Evolutionary conservation across 805 yeast genomes (phyloP), one percentile per base, ranked within the genome.

Genomic region (Vanderwaltozyma yarrowii): DNA sequence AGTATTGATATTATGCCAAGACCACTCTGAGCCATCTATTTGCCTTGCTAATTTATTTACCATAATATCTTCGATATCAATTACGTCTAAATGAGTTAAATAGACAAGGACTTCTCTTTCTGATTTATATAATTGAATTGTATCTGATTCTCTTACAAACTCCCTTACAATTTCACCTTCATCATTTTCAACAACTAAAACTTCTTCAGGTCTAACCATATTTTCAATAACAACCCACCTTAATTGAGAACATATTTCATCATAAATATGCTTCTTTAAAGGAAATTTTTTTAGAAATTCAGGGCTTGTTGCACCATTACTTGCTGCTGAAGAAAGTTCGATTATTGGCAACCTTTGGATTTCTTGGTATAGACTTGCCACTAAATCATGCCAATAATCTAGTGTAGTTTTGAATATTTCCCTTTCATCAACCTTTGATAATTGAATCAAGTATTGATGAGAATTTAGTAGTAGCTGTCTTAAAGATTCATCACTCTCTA

Each of bases 201-300:
- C 96, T 64, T 92, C 98, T 61, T 92, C 97, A 2, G 98, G 98
- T 59, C 94, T 78, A 2, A 83, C 96, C 97, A 92, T 92, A 50
- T 82, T 81, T 61, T 88, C 96, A 51, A 92, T 87, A 54, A 89
- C 78, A 13, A 92, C 89, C 35, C 77, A 64, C 60, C 97, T 74
- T 50, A 92, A 70, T 53, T 78, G 76, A 3, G 95, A 77, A 48
- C 89, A 71, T 29, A 89, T 67, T n/a, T 73, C 71, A 13, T 76
- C 66, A 56, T 92, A 89, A 37, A 73, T 73, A 61, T 88, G 94
- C 56, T 79, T 85, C 62, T 96, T 79, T 40, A 89, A 70, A 3
- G 94, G 88, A 58, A 73, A 78, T 49, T 76, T 76, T 14, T 78
- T 78, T 43, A 87, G 68, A 10, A 79, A 48, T 30, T 74, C 76